phyloP scores from a whole-genome alignment of 305 asterid genomes.

The Solanum chacoense region DNA sequence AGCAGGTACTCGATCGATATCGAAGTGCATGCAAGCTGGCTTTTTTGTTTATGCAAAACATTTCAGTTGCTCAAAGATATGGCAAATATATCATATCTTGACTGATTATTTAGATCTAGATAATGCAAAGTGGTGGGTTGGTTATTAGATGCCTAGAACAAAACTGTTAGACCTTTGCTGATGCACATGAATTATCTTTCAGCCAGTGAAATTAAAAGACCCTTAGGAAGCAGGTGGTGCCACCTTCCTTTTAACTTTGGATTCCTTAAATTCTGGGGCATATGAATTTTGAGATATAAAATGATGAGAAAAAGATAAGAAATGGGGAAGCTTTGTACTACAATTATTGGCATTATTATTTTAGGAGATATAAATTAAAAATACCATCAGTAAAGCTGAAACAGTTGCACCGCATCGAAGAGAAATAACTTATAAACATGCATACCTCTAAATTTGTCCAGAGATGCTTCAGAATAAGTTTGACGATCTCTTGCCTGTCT shows the following conservation, averaged over 20 bases:
- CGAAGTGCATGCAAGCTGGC: background rate
- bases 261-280: background rate
- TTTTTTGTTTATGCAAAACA: background rate
- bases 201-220: background rate
- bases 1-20: background rate
- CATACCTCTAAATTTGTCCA: slow-evolving; percentile 3
- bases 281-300: background rate
- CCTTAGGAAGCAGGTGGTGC: background rate
- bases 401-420: background rate
- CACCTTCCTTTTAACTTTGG: background rate
- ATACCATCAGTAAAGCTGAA: background rate
- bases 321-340: background rate
- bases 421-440: background rate
- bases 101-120: background rate
- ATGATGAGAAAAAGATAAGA: background rate
- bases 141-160: background rate
- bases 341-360: background rate
- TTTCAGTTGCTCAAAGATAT: background rate
- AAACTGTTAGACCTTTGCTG: background rate
- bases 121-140: background rate
- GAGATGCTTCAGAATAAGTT: background rate
- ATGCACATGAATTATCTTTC: background rate
- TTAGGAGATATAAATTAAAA: background rate
- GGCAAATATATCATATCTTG: background rate
- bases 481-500: background rate